Evolutionary conservation across 352 stramenopile genomes (phyloP), one percentile per base, ranked within the genome.

Genomic region (Phytophthora cactorum): DNA sequence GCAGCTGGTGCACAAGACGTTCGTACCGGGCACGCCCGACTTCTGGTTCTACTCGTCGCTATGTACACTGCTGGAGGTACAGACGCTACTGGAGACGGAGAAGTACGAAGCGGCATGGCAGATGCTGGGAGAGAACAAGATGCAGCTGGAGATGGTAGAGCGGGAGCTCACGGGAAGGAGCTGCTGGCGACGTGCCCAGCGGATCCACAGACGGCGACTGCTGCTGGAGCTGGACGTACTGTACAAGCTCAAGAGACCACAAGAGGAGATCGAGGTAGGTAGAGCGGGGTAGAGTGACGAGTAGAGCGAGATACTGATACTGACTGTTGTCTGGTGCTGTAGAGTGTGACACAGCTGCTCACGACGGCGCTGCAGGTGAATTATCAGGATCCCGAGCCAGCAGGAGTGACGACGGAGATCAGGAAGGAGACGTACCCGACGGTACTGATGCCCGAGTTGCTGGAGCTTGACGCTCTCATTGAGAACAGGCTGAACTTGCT

Each of bases 191-290:
- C 82, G 82, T 41, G 12, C 53, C 0, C 52, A 72, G 52, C 75
- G 80, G 12, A 65, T 89, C 41, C 51, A 66, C 22, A 54, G 72
- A n/a, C 76, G 80, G 7, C 66, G 68, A 3, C 25, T 68, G 36
- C 22, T 89, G 43, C 58, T 87, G 28, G 64, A 82, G 51, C 61
- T 89, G 39, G 81, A 89, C 25, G 44, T 84, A 1, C 52, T 56
- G 25, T 77, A 60, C 52, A 78, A 68, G 44, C 41, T 86, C 8
- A 67, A 64, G 29, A 75, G 61, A 31, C n/a, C 64, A 0, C 12
- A 64, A 44, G 68, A 72, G 3, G 66, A 70, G 11, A 60, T 72
- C 14, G 27, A 46, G 60, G 60, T 67, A 10, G 9, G 49, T 71
- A 62, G 29, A 59, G 25, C 53, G 11, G 29, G 25, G n/a, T 56